Base-by-base conservation (phyloP, 768 basidiomycete genomes). In the Suillus weaverae region DNA sequence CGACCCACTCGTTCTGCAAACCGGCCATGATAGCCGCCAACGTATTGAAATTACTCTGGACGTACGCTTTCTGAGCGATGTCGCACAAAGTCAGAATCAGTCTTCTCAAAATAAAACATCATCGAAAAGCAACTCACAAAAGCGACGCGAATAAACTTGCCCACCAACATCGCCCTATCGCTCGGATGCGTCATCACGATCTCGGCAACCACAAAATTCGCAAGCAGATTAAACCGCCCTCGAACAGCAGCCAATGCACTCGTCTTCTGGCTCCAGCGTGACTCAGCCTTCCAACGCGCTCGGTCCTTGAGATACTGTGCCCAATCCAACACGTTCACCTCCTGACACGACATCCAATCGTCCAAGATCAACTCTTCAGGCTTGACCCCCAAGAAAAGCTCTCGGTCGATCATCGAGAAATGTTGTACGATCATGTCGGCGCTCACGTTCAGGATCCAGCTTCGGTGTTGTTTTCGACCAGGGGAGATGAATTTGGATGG, bases 371-470 rank as follows among this genome's bases (percentile, higher is more conserved):
- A 81, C 70, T 97, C 95, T 71, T 95, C 92, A 71, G 95, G 95
- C 69, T 89, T 90, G 74, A 97, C 83, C 14, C 85, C 84, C 75
- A 91, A 87, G 73, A 95, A 93, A 62, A 96, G 78, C 69, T 96
- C 94, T 32, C 92, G 84, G 67, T 97, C 94, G 67, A 97, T 94
- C 84, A 94, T 89, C 8, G 90, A 84, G 70, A 96, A 91, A 70
- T 95, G 91, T 61, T 88, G 83, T 1, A 90, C 90, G 39, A 97
- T 74, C 5, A 77, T 77, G 43, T 86, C 85, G 1, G 90, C 85
- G 7, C 85, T 81, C 72, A 84, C 81, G 36, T 72, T 75, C n/a
- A 93, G 78, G 60, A 95, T 81, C 78, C 91, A 95, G 3, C 90
- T 93, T 10, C 85, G 86, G 71, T 91, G 86, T 8, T 77, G 72